Evolutionary conservation across 2,329 filamentous ascomycete genomes (phyloP).

Genomic region (Biscogniauxia marginata): DNA sequence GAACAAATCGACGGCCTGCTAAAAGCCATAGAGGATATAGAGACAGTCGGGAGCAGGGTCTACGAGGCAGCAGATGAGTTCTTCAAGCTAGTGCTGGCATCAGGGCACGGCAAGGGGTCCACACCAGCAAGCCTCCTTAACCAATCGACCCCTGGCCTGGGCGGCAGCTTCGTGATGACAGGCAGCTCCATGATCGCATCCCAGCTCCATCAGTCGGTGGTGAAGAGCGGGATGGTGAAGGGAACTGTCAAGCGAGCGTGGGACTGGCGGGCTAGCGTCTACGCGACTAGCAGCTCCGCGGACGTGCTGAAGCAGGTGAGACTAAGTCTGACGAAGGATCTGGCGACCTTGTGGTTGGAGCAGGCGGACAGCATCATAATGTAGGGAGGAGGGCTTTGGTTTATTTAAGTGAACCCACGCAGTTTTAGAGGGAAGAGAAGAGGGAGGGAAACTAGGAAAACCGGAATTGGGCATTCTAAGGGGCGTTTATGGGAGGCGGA

Average conservation of each 20-base stretch:
- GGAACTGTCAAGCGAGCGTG: conserved; percentile 58
- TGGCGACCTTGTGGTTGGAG: conserved; percentile 67
- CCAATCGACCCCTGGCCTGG: conserved; percentile 46
- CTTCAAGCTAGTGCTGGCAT: conserved; percentile 71
- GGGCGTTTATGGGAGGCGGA: neutral
- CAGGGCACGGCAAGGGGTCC: conserved; percentile 63
- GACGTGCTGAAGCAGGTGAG: conserved; percentile 74
- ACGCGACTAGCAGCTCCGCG: conserved; percentile 56
- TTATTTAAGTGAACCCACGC: no score
- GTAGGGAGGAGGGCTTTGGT: conserved; percentile 29
- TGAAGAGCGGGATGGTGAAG: conserved; percentile 31
- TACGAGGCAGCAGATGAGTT: conserved; percentile 76
- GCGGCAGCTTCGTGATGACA: conserved; percentile 64
- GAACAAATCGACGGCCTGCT: conserved; percentile 70
- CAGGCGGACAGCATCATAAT: conserved; percentile 58
- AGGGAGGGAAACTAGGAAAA: neutral
- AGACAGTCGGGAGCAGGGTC: conserved; percentile 71
- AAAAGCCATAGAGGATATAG: conserved; percentile 60
- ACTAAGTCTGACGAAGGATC: conserved; percentile 70
- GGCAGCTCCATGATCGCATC: conserved; percentile 70
- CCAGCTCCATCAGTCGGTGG: conserved; percentile 58
- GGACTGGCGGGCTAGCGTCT: conserved; percentile 67
- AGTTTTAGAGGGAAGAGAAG: neutral
- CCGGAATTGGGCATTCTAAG: neutral
- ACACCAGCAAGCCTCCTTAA: conserved; percentile 66